These are phyloP conservation scores for Peniophora sp. DNA, from an alignment of 1,284 basidiomycete genomes.

Conservation along the genomic window DNA sequence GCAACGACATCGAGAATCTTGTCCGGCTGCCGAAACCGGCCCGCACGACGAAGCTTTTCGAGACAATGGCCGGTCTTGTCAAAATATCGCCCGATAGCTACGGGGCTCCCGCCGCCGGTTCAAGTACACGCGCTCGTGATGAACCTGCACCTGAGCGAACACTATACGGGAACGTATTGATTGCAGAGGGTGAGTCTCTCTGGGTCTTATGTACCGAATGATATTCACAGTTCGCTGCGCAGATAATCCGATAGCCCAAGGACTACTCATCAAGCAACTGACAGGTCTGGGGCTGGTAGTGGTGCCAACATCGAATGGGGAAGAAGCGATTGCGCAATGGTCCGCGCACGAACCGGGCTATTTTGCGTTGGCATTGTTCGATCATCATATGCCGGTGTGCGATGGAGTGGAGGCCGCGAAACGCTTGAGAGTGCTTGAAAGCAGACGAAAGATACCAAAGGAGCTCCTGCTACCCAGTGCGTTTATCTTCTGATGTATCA, in stretches of 20 bases:
- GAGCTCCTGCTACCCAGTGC: constrained; percentile 42
- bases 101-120: constrained; percentile 25
- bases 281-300: constrained; percentile 53
- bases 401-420: constrained; percentile 69
- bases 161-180: constrained; percentile 55
- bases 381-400: constrained; percentile 72
- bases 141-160: constrained; percentile 39
- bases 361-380: constrained; percentile 62
- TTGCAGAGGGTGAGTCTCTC: constrained; percentile 50
- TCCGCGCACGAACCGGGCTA: constrained; percentile 56
- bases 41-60: constrained; percentile 47
- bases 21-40: constrained; percentile 66
- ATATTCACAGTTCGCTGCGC: constrained; percentile 4
- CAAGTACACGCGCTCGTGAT: constrained; percentile 36
- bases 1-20: constrained; percentile 44
- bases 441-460: constrained; percentile 37
- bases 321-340: constrained; percentile 63
- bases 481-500: constrained; percentile 11
- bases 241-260: constrained; percentile 66
- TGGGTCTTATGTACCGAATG: neutral
- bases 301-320: constrained; percentile 53
- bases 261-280: constrained; percentile 56
- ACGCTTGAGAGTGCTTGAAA: constrained; percentile 50
- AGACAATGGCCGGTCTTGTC: constrained; percentile 52
- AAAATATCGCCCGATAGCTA: constrained; percentile 36